Base-by-base conservation (phyloP, 306 rosid genomes). In the Psophocarpus tetragonolobus region DNA sequence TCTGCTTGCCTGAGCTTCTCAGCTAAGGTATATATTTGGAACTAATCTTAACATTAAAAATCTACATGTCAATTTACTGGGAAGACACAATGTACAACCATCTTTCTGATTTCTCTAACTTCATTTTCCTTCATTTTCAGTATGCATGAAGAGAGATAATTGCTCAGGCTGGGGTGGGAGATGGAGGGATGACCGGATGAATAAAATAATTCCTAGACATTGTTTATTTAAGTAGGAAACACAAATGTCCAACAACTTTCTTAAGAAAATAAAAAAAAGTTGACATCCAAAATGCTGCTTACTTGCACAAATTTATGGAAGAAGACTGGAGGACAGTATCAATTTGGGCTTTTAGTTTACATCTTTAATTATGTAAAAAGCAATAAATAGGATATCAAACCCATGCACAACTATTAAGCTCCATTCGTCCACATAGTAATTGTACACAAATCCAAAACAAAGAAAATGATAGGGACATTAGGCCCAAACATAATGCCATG, bases 1-100 rank as follows among this genome's bases (percentile, higher is more conserved):
- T 48, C 63, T 58, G 29, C 78, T 27, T 60, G 38, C 64, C 20
- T 17, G 32, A 78, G 69, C 44, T 62, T 76, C 63, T 71, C 54
- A 76, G 71, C 64, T 62, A 69, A 51, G 54, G 36, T 82, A 60
- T 44, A 45, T 23, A 74, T 56, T 29, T 44, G 50, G 67, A 82
- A 82, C 79, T 36, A 18, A 66, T 13, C 24, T 67, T 68, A 33
- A 53, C 24, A 64, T 50, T 39, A 45, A 61, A 33, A 61, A 33
- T 53, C 57, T 53, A 63, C 38, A 63, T 48, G 30, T 18, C 75
- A 53, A 44, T 41, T 70, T 54, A 76, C 47, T 24, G 4, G 57
- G 21, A 36, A 57, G 45, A 54, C 62, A 50, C 71, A 41, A 47
- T 47, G 32, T 63, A 38, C 13, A 24, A 72, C 26, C 20, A 24